Base-by-base conservation (phyloP, 352 stramenopile species). In the Globisporangium lucens region DNA sequence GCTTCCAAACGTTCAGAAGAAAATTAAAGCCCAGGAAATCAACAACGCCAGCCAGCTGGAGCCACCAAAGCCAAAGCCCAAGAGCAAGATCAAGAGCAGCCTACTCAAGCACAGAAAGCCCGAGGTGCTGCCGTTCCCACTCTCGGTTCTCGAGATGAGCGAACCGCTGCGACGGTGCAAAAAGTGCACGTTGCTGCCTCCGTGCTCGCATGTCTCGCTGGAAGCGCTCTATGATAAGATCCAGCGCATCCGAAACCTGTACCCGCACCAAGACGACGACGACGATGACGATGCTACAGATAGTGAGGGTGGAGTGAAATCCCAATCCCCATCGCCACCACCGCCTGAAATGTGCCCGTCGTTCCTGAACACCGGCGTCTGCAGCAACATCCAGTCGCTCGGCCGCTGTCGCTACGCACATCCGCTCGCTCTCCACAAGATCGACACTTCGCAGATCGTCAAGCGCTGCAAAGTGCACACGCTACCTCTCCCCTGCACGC, bases 391-490 rank as follows among this genome's bases (percentile, higher is more conserved):
- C 35, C 79, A 89, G 56, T 71, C 80, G 8, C 76, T 90, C 29
- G 82, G 83, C 1, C 79, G 83, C 0, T 94, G 85, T 60, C 69
- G 77, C 9, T 94, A 83, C 65, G 76, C 74, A 9, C 85, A 94
- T 55, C 83, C 82, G 20, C 56, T 75, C 3, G 55, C 75, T 6
- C 33, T 89, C 1, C 85, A 90, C 59, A 69, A 30, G 4, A 87
- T 94, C 47, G 80, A 94, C 60, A 89, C 66, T 17, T 67, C 58
- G n/a, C 67, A 35, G 13, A 47, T 90, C 47, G 65, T 74, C 10
- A 65, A 73, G 24, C 78, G 83, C 33, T 94, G 66, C 29, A 29
- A 53, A 13, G 41, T 61, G 27, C 60, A 71, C 49, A 69, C 64
- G 5, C 24, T 93, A 4, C 77, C 82, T 0, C 17, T 89, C 4